Evolutionary conservation across 164 flowering plant species (phyloP).

Genomic region (Stephania japonica): DNA sequence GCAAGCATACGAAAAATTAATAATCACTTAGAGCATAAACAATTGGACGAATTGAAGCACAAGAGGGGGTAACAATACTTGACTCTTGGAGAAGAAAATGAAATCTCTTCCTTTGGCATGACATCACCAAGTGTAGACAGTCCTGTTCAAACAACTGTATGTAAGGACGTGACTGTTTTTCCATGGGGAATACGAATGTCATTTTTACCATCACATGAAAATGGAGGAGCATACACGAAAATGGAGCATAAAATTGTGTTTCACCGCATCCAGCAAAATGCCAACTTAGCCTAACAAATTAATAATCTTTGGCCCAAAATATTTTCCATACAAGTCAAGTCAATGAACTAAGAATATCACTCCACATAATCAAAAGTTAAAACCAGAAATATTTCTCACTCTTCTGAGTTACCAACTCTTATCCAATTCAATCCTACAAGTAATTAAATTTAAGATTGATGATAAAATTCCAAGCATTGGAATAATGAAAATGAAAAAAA

Average conservation of each 20-base stretch:
- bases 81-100: conserved; percentile 52
- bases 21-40: no score
- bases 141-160: conserved; percentile 31
- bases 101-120: conserved; percentile 55
- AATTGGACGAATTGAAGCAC: neutral
- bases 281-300: no score
- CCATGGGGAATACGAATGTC: neutral
- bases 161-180: neutral
- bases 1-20: conserved; percentile 14
- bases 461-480: no score
- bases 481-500: no score
- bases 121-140: conserved; percentile 38
- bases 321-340: no score
- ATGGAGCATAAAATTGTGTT: no score
- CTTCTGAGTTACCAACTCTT: neutral
- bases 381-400: neutral
- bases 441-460: no score
- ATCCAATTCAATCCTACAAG: neutral
- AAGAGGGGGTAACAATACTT: conserved; percentile 43
- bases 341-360: neutral
- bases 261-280: no score
- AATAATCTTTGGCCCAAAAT: no score
- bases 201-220: neutral
- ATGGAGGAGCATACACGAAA: neutral
- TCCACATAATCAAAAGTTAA: neutral